These are phyloP conservation scores for Thielaviopsis musarum DNA, from an alignment of 2,329 filamentous ascomycete species.

Conservation along the genomic window DNA sequence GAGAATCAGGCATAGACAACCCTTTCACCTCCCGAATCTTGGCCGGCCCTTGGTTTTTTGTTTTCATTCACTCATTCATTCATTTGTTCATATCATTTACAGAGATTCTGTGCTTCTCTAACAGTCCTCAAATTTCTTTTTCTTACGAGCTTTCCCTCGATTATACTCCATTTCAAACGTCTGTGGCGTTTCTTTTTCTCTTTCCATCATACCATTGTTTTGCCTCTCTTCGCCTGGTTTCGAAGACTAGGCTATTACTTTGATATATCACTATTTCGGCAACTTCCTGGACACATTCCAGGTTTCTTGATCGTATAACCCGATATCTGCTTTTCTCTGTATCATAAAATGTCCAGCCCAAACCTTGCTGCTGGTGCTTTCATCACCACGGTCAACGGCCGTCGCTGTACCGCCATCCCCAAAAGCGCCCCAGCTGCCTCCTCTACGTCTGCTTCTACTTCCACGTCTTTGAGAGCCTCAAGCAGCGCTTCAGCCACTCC, in stretches of 20 bases:
- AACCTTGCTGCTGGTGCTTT: conserved; percentile 30
- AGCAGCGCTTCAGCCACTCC: background rate
- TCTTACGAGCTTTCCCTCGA: no score
- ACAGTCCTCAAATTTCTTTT: background rate
- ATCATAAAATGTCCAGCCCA: conserved; percentile 25
- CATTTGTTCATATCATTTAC: conserved; percentile 1
- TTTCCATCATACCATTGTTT: no score
- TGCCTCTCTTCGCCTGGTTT: no score
- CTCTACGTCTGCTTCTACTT: conserved; percentile 14
- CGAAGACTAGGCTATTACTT: no score
- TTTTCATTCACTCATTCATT: no score
- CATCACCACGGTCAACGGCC: conserved; percentile 32
- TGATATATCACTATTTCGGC: no score
- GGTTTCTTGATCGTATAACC: no score
- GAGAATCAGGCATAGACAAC: conserved; percentile 4
- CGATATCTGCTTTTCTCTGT: no score
- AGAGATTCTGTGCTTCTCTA: conserved; percentile 12
- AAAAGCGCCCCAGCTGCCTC: conserved; percentile 16
- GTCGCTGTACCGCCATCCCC: conserved; percentile 37
- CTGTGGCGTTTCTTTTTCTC: no score
- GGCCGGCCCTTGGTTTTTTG: conserved; percentile 10
- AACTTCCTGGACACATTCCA: no score
- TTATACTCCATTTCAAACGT: no score
- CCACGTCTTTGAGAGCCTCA: background rate
- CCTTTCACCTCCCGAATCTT: background rate